Conservation (phyloP, 108 stramenopile genomes). For the Pinguiococcus pyrenoidosus region DNA sequence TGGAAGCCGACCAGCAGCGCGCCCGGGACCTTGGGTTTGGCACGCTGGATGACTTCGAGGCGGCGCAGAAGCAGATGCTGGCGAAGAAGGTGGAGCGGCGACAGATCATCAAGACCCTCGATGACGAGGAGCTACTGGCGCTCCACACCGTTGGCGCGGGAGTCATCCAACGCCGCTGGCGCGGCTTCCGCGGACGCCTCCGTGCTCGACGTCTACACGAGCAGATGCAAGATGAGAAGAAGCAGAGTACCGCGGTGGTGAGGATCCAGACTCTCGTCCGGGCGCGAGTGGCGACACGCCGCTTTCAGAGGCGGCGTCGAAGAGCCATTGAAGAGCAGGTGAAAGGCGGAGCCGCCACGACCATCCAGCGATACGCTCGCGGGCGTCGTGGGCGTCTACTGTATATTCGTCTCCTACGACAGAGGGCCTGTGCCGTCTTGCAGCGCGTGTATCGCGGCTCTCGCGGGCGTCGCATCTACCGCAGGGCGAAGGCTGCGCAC, state of each 20-base stretch:
- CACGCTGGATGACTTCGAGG: constrained; percentile 21
- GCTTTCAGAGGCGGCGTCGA: background rate
- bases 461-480: constrained; percentile 3
- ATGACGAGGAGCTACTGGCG: background rate
- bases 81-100: constrained; percentile 19
- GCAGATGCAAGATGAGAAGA: constrained; percentile 7
- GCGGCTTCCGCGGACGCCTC: background rate
- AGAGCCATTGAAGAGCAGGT: background rate
- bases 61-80: constrained; percentile 17
- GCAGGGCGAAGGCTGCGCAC: constrained; percentile 5
- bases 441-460: constrained; percentile 13
- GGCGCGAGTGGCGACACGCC: background rate
- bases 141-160: background rate
- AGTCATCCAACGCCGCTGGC: background rate
- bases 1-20: constrained; percentile 14
- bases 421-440: background rate
- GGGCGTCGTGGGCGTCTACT: background rate
- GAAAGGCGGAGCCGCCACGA: background rate
- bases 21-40: constrained; percentile 11
- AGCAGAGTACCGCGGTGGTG: constrained; percentile 9
- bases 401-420: background rate
- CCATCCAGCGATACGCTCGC: background rate
- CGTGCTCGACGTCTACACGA: background rate
- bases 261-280: constrained; percentile 24
- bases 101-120: constrained; percentile 2